Base-by-base conservation (phyloP, 192 early-diverging fungal genomes). In the Fimicolochytrium jonesii region DNA sequence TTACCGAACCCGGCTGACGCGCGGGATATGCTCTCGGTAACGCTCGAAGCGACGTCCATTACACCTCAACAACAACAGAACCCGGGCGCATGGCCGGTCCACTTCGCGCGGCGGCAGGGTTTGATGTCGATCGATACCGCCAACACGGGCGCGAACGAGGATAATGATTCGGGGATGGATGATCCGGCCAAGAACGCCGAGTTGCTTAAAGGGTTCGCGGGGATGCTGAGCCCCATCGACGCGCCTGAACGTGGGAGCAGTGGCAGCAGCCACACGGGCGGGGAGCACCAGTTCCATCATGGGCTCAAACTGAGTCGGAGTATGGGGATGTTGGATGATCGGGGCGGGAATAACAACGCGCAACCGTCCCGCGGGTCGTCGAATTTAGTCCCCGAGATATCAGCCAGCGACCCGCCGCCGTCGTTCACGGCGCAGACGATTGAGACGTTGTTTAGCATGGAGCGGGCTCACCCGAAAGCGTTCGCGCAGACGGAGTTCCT, bases 371-470 rank as follows among this genome's bases (percentile, higher is more conserved):
- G 66, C 18, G 43, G 7, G 6, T 30, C 60, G 4, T 69, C 67
- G 17, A 61, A 69, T 43, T 41, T 69, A 4, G 52, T 50, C 17
- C 34, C 42, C 2, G 70, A 58, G 9, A 60, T 59, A 11, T 17
- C 32, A 25, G 33, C 49, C 32, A n/a, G 28, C 17, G 56, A 23
- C 29, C 55, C 47, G 3, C 53, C 53, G 32, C 31, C 53, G 0
- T n/a, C 52, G 20, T 73, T 73, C 33, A 57, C 43, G 11, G 35
- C 20, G 6, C 56, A 69, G n/a, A 56, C 72, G 29, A 63, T 70
- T 25, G 60, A 61, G 47, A 26, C 71, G 41, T 51, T 77, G 3
- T 66, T 68, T 20, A 47, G 41, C 5, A 26, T 74, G 33, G 68
- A 73, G 26, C 46, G 36, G 30, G 30, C 64, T 3, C 34, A 65